Evolutionary conservation across 2,329 filamentous ascomycete species (phyloP).

Genomic region (Septoria linicola): DNA sequence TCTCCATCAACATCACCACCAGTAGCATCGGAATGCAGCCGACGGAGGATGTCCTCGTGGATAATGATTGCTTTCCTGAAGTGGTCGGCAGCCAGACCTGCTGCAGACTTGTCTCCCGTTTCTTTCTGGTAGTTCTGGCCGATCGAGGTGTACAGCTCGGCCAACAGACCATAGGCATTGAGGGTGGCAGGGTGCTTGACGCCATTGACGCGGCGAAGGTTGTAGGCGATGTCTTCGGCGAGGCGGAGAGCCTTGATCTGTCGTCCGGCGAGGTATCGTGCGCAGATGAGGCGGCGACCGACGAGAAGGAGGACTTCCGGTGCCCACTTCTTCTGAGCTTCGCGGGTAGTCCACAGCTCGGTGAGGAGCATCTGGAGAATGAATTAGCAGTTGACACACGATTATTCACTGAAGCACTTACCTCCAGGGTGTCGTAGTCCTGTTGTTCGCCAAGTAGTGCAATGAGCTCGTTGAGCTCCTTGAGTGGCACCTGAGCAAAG

Average conservation of each 20-base stretch:
- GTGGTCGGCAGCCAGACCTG: conserved; percentile 38
- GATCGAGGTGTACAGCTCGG: conserved; percentile 49
- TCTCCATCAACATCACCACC: conserved; percentile 35
- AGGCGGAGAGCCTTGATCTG: conserved; percentile 48
- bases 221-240: conserved; percentile 57
- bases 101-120: conserved; percentile 39
- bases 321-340: conserved; percentile 48
- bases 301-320: conserved; percentile 51
- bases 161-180: conserved; percentile 52
- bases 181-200: conserved; percentile 49
- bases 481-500: conserved; percentile 45
- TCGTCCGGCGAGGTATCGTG: conserved; percentile 51
- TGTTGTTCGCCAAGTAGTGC: conserved; percentile 50
- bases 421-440: conserved; percentile 50
- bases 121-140: conserved; percentile 42
- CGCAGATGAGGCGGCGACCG: conserved; percentile 54
- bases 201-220: conserved; percentile 55
- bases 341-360: conserved; percentile 49
- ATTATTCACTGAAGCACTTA: conserved; percentile 16
- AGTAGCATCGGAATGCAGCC: conserved; percentile 30
- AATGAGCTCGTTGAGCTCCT: conserved; percentile 49
- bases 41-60: conserved; percentile 35
- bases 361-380: conserved; percentile 38
- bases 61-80: conserved; percentile 43
- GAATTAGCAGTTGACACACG: conserved; percentile 7